A percentile compares a stretch with the other conserved stretches of the same genome.
These are phyloP conservation scores for Aspergillus panamensis DNA, from an alignment of 495 filamentous ascomycete species.

Conservation along the genomic window DNA sequence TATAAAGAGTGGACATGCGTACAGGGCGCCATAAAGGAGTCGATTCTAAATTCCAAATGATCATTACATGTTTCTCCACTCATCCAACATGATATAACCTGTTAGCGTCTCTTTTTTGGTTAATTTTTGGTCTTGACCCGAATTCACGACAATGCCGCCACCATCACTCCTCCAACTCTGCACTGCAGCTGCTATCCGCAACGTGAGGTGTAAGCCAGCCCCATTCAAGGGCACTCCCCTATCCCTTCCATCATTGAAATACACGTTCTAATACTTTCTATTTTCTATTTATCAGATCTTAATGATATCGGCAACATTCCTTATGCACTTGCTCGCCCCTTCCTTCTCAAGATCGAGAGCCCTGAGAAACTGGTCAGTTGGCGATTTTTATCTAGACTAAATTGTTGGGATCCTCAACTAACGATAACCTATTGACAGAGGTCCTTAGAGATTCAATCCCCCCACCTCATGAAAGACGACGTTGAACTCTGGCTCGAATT, in stretches of 20 bases:
- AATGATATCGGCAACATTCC: conserved; percentile 62
- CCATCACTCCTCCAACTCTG: conserved; percentile 41
- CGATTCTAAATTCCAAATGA: conserved; percentile 1
- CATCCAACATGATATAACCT: conserved; percentile 17
- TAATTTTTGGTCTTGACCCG: conserved; percentile 13
- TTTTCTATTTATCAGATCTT: conserved; percentile 37
- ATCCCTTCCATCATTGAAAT: neutral
- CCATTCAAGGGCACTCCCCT: neutral
- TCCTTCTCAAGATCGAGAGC: conserved; percentile 61
- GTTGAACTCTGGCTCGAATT: conserved; percentile 65
- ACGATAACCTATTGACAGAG: conserved; percentile 31
- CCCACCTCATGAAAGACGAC: conserved; percentile 58
- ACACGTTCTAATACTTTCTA: neutral
- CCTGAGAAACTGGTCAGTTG: conserved; percentile 60
- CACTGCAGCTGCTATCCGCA: conserved; percentile 43
- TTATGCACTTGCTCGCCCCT: conserved; percentile 55
- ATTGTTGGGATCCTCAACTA: conserved; percentile 3
- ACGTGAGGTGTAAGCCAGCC: conserved; percentile 40
- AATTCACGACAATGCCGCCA: conserved; percentile 37
- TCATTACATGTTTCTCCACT: conserved; percentile 11
- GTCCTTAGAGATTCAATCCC: conserved; percentile 59
- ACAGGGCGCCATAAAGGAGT: neutral
- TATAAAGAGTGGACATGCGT: neutral
- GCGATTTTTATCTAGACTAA: neutral
- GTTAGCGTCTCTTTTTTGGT: conserved; percentile 22